Evolutionary conservation across 2,329 filamentous ascomycete genomes (phyloP).

Genomic region (Plenodomus biglobosus): DNA sequence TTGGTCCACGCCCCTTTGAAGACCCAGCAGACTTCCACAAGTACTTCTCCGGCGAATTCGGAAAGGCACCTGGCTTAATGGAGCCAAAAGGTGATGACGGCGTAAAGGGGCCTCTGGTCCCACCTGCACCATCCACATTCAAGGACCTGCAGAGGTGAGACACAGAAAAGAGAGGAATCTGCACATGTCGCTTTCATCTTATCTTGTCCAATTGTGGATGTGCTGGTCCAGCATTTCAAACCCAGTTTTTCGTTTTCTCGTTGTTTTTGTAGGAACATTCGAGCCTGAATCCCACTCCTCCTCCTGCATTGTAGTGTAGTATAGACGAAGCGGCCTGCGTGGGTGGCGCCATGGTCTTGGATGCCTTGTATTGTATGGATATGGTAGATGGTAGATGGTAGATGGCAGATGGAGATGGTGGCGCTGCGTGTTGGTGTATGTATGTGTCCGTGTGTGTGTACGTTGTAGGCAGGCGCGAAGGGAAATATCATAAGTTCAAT

Average conservation of each 20-base stretch:
- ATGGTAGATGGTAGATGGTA: no score
- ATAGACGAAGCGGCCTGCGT: not conserved
- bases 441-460: no score
- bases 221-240: no score
- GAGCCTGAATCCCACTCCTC: not conserved
- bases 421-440: no score
- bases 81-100: slow-evolving; percentile 37
- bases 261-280: not conserved
- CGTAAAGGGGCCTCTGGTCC: slow-evolving; percentile 40
- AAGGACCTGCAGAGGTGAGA: slow-evolving; percentile 7
- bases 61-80: slow-evolving; percentile 37
- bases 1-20: slow-evolving; percentile 81
- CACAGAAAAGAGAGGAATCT: not conserved
- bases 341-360: no score
- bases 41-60: slow-evolving; percentile 67
- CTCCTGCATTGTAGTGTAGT: not conserved
- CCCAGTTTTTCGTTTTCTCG: no score
- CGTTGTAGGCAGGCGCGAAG: no score
- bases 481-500: no score
- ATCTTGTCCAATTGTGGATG: no score
- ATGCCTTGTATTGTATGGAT: not conserved
- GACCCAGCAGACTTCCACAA: slow-evolving; percentile 89
- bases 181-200: no score
- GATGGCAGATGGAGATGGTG: no score
- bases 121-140: slow-evolving; percentile 29